Evolutionary conservation across 2,329 filamentous ascomycete genomes (phyloP).

Genomic region (Alternaria incomplexa): DNA sequence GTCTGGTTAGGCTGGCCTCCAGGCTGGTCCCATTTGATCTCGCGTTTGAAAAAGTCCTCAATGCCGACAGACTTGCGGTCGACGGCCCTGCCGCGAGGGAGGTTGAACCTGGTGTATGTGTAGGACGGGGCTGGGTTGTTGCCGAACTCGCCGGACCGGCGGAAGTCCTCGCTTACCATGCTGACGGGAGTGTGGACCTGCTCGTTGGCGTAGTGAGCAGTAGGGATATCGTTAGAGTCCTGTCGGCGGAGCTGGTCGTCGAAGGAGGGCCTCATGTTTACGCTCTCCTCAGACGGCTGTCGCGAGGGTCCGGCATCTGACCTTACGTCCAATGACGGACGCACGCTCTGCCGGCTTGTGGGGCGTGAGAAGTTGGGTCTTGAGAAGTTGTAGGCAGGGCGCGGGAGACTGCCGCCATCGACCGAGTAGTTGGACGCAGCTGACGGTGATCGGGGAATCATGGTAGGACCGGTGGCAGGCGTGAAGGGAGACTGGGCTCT

Average conservation of each 20-base stretch:
- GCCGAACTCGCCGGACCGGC: conserved; percentile 59
- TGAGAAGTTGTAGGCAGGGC: conserved; percentile 83
- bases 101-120: conserved; percentile 81
- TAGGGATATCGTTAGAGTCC: conserved; percentile 53
- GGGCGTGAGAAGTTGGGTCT: conserved; percentile 87
- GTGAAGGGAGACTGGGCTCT: conserved; percentile 68
- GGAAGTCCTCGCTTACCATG: conserved; percentile 73
- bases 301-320: conserved; percentile 45
- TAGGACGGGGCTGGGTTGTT: conserved; percentile 71
- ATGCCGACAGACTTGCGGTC: conserved; percentile 62
- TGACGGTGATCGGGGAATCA: conserved; percentile 77
- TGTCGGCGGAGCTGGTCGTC: conserved; percentile 48
- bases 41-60: conserved; percentile 50
- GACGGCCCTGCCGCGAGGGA: conserved; percentile 82
- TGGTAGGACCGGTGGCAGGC: conserved; percentile 62
- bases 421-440: conserved; percentile 80
- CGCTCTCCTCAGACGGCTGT: conserved; percentile 46
- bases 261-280: conserved; percentile 47
- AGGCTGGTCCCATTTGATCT: conserved; percentile 68
- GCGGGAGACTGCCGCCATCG: conserved; percentile 62
- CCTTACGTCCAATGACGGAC: conserved; percentile 53
- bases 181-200: conserved; percentile 72
- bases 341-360: conserved; percentile 72
- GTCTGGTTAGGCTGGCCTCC: conserved; percentile 40
- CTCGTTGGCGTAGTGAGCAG: conserved; percentile 69